Evolutionary conservation across 208 protist species (phyloP).

Genomic region (Wallacemonas rigidus): DNA sequence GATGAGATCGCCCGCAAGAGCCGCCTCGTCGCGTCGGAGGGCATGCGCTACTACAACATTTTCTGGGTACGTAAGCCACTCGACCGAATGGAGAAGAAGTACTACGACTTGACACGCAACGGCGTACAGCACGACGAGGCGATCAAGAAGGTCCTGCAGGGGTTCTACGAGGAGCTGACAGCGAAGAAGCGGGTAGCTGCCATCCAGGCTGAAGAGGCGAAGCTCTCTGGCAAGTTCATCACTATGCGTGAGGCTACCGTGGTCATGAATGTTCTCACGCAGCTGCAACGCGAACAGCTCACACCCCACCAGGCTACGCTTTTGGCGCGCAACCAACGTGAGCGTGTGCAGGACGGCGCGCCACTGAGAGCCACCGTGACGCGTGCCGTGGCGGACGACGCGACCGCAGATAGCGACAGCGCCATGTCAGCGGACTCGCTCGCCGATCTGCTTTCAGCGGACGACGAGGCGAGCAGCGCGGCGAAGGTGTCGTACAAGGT

Average conservation of each 20-base stretch:
- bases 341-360: slow-evolving; percentile 32
- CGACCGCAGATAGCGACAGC: slow-evolving; percentile 17
- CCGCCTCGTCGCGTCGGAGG: slow-evolving; percentile 82
- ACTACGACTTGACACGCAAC: slow-evolving; percentile 74
- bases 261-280: slow-evolving; percentile 79
- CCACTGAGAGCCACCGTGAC: slow-evolving; percentile 48
- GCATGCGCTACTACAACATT: slow-evolving; percentile 93
- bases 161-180: slow-evolving; percentile 80
- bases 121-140: slow-evolving; percentile 74
- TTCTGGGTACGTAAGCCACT: slow-evolving; percentile 92
- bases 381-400: slow-evolving; percentile 13
- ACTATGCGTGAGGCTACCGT: slow-evolving; percentile 90
- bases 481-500: slow-evolving; percentile 41
- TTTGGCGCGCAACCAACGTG: slow-evolving; percentile 61
- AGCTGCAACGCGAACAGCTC: slow-evolving; percentile 86
- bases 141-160: slow-evolving; percentile 76
- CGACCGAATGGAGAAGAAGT: slow-evolving; percentile 90
- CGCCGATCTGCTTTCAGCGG: slow-evolving; percentile 58
- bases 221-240: slow-evolving; percentile 87
- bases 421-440: slow-evolving; percentile 62
- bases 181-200: slow-evolving; percentile 84
- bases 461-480: slow-evolving; percentile 25
- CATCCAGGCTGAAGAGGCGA: slow-evolving; percentile 91
- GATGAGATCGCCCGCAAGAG: slow-evolving; percentile 84
- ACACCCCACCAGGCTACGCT: slow-evolving; percentile 82